Base-by-base conservation (phyloP, 352 stramenopile species). In the Phytopythium delawarense region DNA sequence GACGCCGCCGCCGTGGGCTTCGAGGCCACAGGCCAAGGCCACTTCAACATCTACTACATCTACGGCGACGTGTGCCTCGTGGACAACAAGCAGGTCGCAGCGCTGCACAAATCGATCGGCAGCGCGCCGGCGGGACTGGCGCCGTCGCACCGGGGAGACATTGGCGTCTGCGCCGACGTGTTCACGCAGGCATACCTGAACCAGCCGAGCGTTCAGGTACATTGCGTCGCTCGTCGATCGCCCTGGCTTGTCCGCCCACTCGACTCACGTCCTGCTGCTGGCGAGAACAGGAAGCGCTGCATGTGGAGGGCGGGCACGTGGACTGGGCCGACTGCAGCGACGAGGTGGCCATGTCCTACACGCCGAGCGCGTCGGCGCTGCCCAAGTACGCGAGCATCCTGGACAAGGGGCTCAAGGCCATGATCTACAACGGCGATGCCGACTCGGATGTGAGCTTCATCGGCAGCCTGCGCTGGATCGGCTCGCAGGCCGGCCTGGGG, bases 361-460 rank as follows among this genome's bases (percentile, higher is more conserved):
- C 61, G 16, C 70, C 65, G n/a, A 81, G 69, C 16, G 62, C 72
- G 40, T 89, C 81, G 28, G 76, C 81, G 12, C 62, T 92, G 40
- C 74, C 74, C 42, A 87, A 90, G 68, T 92, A 92, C 70, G 64
- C 65, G 57, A 83, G 75, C 62, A 89, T 90, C 60, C 50, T 92
- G 6, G 63, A 57, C n/a, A 63, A 61, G 59, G 70, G 71, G 16
- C 71, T 92, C 30, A 81, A 78, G 34, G 74, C 57, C 0, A 70
- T 92, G 13, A 89, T 92, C 67, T 92, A 92, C 71, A 88, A 76
- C 45, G 84, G 84, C 52, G 84, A 92, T 37, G 80, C 84, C 25
- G 84, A 92, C 67, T 92, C 81, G 45, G 78, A 90, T 57, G 81
- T 91, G 51, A 92, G 90, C 63, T 92, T 92, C 50, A 89, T 92